phyloP scores from a whole-genome alignment of 2,329 filamentous ascomycete genomes.

The Myriosclerotinia duriaeana region DNA sequence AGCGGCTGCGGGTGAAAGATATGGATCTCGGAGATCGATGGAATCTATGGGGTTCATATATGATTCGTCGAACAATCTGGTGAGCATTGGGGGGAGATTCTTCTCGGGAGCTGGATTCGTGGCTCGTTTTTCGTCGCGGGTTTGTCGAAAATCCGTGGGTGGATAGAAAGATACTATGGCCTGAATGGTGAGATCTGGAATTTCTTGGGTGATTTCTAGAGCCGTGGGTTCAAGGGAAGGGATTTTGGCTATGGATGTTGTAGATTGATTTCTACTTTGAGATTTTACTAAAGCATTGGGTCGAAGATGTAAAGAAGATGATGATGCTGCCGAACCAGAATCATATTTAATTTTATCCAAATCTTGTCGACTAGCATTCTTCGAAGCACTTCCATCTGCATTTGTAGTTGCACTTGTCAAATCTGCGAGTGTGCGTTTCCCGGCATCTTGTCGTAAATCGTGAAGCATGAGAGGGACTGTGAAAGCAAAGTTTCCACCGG shows the following conservation, averaged over 20 bases:
- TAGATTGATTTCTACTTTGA: constrained; percentile 21
- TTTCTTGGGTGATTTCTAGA: constrained; percentile 37
- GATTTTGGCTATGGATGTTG: constrained; percentile 35
- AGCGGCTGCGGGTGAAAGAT: constrained; percentile 59
- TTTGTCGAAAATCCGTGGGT: constrained; percentile 59
- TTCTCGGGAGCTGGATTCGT: constrained; percentile 55
- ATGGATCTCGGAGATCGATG: constrained; percentile 50
- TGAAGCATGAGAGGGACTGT: constrained; percentile 46
- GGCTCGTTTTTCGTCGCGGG: constrained; percentile 55
- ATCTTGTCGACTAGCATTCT: neutral
- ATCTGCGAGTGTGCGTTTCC: constrained; percentile 41
- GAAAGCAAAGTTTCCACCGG: constrained; percentile 47
- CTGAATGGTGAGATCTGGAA: constrained; percentile 49
- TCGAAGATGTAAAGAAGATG: constrained; percentile 8
- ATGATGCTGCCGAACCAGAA: neutral
- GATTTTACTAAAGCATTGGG: neutral
- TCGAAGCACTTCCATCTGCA: neutral
- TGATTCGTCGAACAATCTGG: constrained; percentile 61
- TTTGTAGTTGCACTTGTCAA: neutral
- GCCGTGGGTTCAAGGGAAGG: constrained; percentile 38
- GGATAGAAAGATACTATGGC: constrained; percentile 63
- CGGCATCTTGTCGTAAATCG: constrained; percentile 44
- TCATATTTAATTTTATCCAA: constrained; percentile 1
- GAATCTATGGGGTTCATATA: constrained; percentile 54
- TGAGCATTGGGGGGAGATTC: constrained; percentile 57